A percentile compares a stretch with the other conserved stretches of the same genome.
phyloP scores from a whole-genome alignment of 768 basidiomycete genomes.

The Macrocybe gigantea region DNA sequence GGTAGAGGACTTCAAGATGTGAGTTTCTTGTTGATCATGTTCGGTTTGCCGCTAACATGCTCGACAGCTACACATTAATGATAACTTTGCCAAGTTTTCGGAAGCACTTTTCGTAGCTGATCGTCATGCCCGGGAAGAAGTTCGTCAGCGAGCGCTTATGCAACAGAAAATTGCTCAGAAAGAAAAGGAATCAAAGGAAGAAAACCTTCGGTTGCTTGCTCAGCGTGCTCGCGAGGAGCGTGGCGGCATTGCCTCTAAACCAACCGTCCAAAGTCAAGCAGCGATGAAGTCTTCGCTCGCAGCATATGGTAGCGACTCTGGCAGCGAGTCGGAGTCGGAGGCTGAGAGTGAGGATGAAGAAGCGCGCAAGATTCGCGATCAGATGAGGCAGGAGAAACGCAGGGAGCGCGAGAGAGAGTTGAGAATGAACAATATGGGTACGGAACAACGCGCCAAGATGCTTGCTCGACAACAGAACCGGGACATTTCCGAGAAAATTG shows the following conservation, averaged over 20 bases:
- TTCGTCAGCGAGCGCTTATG: conserved; percentile 93
- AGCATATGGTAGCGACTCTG: conserved; percentile 81
- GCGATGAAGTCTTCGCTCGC: conserved; percentile 74
- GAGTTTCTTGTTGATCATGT: conserved; percentile 22
- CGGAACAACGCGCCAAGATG: conserved; percentile 93
- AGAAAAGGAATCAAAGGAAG: conserved; percentile 95
- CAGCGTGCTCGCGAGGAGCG: conserved; percentile 96
- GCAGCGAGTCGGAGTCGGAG: conserved; percentile 52
- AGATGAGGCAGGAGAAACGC: conserved; percentile 88
- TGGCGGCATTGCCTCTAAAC: conserved; percentile 66
- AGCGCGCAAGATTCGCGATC: conserved; percentile 78
- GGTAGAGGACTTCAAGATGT: conserved; percentile 98
- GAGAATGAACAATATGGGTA: conserved; percentile 99
- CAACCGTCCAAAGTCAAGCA: conserved; percentile 60
- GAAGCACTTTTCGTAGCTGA: conserved; percentile 95
- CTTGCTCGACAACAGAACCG: conserved; percentile 95
- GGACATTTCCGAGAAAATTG: conserved; percentile 99
- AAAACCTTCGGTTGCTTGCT: conserved; percentile 88
- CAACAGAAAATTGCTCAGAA: conserved; percentile 99
- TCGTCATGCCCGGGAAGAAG: conserved; percentile 96
- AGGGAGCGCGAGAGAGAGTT: conserved; percentile 94
- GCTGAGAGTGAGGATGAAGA: conserved; percentile 57
- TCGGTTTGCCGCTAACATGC: neutral
- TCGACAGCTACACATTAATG: conserved; percentile 89
- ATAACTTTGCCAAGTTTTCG: conserved; percentile 98